A percentile compares a stretch with the other conserved stretches of the same genome.
These are phyloP conservation scores for Cairneyella variabilis DNA, from an alignment of 495 filamentous ascomycete species.

Conservation along the genomic window DNA sequence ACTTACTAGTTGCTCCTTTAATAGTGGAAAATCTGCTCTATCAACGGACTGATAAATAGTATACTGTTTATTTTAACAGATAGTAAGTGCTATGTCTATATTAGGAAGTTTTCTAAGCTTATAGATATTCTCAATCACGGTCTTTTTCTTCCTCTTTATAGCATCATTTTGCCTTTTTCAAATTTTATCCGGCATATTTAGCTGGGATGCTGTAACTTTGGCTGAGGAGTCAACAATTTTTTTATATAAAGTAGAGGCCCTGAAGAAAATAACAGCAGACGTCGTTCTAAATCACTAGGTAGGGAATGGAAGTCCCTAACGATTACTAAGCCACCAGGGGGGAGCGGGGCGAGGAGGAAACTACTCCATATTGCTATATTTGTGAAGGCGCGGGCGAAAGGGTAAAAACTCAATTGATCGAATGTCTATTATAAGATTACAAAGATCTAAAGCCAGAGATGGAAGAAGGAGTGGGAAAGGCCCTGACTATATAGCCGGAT, in stretches of 20 bases:
- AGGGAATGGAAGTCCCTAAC: neutral
- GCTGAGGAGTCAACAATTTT: neutral
- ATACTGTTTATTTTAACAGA: neutral
- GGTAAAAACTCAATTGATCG: too few species aligned
- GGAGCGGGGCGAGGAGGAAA: neutral
- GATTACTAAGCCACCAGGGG: neutral
- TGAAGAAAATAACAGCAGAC: neutral
- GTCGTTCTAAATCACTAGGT: neutral
- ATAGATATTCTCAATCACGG: neutral
- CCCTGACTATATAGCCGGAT: too few species aligned
- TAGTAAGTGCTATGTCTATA: neutral
- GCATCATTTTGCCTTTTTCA: neutral
- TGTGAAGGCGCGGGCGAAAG: too few species aligned
- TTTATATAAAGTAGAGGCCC: neutral
- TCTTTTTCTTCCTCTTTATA: conserved; percentile 1
- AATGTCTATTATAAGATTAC: too few species aligned
- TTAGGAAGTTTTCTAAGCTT: neutral
- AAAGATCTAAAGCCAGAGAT: too few species aligned
- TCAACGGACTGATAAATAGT: neutral
- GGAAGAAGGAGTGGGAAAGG: too few species aligned
- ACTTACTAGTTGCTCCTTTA: neutral
- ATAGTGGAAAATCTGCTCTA: neutral
- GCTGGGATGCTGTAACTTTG: neutral
- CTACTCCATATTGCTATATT: too few species aligned
- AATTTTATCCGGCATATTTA: neutral